A percentile compares a stretch with the other conserved stretches of the same genome.
phyloP scores from a whole-genome alignment of 2,329 filamentous ascomycete genomes.

The Fusarium anguioides region DNA sequence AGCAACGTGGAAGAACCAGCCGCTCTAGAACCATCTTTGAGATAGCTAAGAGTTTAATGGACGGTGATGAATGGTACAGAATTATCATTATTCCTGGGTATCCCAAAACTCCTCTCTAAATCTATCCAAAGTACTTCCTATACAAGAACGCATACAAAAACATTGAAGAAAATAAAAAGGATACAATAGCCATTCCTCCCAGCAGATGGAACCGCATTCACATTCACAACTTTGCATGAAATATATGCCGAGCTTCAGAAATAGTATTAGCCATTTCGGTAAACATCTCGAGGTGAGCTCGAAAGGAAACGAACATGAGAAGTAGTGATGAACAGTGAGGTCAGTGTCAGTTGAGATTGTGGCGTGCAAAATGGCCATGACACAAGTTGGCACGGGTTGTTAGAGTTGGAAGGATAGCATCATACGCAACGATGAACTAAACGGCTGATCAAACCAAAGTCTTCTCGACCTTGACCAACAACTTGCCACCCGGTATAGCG shows the following conservation, averaged over 20 bases:
- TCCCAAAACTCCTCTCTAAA: slow-evolving; percentile 39
- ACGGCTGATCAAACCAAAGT: slow-evolving; percentile 49
- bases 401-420: not conserved
- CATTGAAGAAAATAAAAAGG: not conserved
- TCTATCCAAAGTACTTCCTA: slow-evolving; percentile 19
- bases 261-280: no score
- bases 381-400: slow-evolving; percentile 2
- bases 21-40: not conserved
- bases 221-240: not conserved
- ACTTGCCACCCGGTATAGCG: slow-evolving; percentile 57
- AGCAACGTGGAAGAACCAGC: not conserved
- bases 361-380: not conserved
- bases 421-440: not conserved
- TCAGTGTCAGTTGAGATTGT: not conserved
- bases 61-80: slow-evolving; percentile 1
- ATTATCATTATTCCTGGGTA: slow-evolving; percentile 31
- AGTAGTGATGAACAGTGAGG: not conserved
- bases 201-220: not conserved
- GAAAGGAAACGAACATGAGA: not conserved
- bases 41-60: not conserved
- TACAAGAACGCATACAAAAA: not conserved
- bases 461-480: slow-evolving; percentile 66
- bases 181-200: not conserved
- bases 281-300: not conserved
- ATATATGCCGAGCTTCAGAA: not conserved